Percentiles rank a stretch among this genome's conserved stretches.
Conservation (phyloP, 1,284 basidiomycete genomes). For the Phylloporus sp. region DNA sequence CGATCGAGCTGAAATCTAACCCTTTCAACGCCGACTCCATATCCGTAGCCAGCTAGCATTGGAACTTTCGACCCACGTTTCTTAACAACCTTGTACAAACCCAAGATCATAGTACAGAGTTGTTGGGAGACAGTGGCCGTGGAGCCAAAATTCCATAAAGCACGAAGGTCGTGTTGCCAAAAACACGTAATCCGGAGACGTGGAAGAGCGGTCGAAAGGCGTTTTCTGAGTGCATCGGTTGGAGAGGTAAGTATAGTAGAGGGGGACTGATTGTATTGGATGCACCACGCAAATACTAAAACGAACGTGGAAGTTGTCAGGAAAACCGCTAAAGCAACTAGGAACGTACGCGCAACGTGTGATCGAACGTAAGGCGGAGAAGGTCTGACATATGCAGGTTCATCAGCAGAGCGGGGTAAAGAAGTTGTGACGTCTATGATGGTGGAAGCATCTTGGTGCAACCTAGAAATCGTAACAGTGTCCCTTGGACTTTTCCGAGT, state of each 20-base stretch:
- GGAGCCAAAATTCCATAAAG: conserved; percentile 81
- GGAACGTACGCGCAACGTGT: conserved; percentile 72
- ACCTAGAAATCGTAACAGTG: conserved; percentile 90
- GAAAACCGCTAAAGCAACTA: conserved; percentile 11
- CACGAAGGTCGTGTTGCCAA: conserved; percentile 95
- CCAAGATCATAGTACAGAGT: conserved; percentile 80
- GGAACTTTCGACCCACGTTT: conserved; percentile 79
- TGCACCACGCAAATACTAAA: conserved; percentile 90
- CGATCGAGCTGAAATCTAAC: conserved; percentile 80
- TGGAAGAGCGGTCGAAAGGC: conserved; percentile 32
- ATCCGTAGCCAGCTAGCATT: conserved; percentile 78
- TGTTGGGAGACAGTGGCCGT: conserved; percentile 66
- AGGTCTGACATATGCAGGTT: conserved; percentile 92
- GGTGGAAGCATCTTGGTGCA: conserved; percentile 80
- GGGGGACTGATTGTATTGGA: conserved; percentile 68
- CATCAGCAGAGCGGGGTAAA: conserved; percentile 90
- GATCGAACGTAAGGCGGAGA: conserved; percentile 96
- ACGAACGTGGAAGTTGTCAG: conserved; percentile 16
- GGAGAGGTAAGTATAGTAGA: conserved; percentile 33
- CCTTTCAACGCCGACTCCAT: conserved; percentile 80
- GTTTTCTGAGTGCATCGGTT: conserved; percentile 43
- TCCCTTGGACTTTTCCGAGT: conserved; percentile 74
- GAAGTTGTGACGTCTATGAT: conserved; percentile 95
- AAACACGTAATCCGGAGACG: conserved; percentile 85
- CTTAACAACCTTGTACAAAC: conserved; percentile 77